Conservation (phyloP, 129 eudicot species). For the Ambrosia artemisiifolia region DNA sequence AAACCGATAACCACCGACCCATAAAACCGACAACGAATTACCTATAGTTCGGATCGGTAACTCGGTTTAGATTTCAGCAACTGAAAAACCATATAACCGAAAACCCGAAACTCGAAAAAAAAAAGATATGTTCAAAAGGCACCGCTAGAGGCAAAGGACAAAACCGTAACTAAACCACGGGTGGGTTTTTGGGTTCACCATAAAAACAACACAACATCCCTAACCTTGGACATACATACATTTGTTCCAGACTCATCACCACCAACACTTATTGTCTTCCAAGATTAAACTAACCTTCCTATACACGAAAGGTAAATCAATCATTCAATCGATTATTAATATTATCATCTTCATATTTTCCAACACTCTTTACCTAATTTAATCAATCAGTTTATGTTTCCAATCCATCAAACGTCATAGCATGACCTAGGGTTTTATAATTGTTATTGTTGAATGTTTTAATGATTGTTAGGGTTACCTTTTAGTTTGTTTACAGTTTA, state of each 20-base stretch:
- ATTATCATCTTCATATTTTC: neutral
- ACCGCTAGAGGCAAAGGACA: slow-evolving; percentile 7
- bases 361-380: neutral
- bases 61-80: too few species aligned
- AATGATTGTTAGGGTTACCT: neutral
- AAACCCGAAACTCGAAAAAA: too few species aligned
- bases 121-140: neutral
- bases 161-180: neutral
- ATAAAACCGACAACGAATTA: too few species aligned
- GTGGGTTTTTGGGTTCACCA: neutral
- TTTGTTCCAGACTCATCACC: slow-evolving; percentile 2
- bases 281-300: slow-evolving; percentile 1
- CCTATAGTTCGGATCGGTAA: too few species aligned
- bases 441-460: too few species aligned
- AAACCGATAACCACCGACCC: too few species aligned
- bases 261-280: neutral
- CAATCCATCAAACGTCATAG: neutral
- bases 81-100: too few species aligned
- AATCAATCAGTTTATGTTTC: neutral
- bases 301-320: slow-evolving; percentile 21
- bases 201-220: slow-evolving; percentile 9
- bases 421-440: slow-evolving; percentile 27
- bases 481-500: neutral
- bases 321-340: neutral
- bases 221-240: slow-evolving; percentile 11